phyloP scores from a whole-genome alignment of 2,329 filamentous ascomycete genomes.

The Fusarium liriodendri region DNA sequence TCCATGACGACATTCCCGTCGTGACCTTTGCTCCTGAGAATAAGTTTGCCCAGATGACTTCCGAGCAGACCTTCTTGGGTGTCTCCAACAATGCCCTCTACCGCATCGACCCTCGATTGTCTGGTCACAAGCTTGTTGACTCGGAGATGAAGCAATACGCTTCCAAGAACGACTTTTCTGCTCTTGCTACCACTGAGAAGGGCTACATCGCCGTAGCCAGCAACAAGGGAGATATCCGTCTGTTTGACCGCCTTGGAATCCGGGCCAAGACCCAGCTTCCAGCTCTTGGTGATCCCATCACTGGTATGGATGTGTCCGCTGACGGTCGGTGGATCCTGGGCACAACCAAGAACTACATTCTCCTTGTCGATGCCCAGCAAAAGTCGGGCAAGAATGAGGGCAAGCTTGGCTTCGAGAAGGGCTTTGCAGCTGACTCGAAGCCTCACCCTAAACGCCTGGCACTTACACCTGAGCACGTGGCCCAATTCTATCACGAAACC shows the following conservation, averaged over 20 bases:
- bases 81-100: constrained; percentile 93
- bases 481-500: constrained; percentile 97
- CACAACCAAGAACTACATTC: constrained; percentile 92
- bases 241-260: constrained; percentile 96
- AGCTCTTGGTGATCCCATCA: constrained; percentile 92
- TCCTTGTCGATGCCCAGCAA: constrained; percentile 92
- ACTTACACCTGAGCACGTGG: constrained; percentile 90
- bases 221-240: constrained; percentile 96
- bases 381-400: constrained; percentile 96
- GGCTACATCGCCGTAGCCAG: constrained; percentile 97
- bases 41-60: constrained; percentile 98
- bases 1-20: constrained; percentile 95
- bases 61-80: constrained; percentile 94
- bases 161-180: constrained; percentile 97
- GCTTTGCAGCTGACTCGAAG: constrained; percentile 92
- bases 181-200: constrained; percentile 93
- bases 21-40: constrained; percentile 93
- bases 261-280: constrained; percentile 98
- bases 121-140: constrained; percentile 93
- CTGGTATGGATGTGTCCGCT: constrained; percentile 93
- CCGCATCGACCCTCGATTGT: constrained; percentile 89
- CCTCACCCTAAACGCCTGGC: constrained; percentile 92
- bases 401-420: constrained; percentile 96
- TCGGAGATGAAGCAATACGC: constrained; percentile 93
- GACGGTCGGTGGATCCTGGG: constrained; percentile 96